Percentiles rank a stretch among this genome's conserved stretches.
Conservation (phyloP, 2,329 filamentous ascomycete species). For the Rhynchosporium agropyri region DNA sequence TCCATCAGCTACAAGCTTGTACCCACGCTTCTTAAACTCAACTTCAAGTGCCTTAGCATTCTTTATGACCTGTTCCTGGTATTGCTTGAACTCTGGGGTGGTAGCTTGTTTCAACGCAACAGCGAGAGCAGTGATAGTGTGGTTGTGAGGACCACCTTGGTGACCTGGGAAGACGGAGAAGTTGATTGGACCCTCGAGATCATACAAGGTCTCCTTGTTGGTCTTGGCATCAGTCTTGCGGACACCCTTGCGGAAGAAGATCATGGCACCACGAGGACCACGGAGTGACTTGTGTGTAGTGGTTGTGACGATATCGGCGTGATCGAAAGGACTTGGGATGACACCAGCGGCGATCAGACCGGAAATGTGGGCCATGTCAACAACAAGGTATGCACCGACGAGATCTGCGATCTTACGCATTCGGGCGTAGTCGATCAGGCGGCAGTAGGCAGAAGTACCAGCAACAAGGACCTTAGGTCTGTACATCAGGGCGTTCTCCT, state of each 20-base stretch:
- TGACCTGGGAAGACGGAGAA: slow-evolving; percentile 99
- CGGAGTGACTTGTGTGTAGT: slow-evolving; percentile 99
- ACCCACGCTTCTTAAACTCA: slow-evolving; percentile 82
- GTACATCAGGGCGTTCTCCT: slow-evolving; percentile 88
- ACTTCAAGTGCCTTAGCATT: slow-evolving; percentile 92
- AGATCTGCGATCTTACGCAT: slow-evolving; percentile 96
- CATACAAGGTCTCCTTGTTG: slow-evolving; percentile 86
- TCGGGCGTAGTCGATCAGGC: slow-evolving; percentile 92
- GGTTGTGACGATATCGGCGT: slow-evolving; percentile 96
- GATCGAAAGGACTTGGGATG: slow-evolving; percentile 87
- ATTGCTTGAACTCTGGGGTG: slow-evolving; percentile 85
- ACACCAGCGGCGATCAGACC: slow-evolving; percentile 91
- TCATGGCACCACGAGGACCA: slow-evolving; percentile 97
- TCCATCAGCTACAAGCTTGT: slow-evolving; percentile 93
- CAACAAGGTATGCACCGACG: slow-evolving; percentile 90
- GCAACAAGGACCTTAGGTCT: slow-evolving; percentile 95
- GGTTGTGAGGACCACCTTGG: slow-evolving; percentile 98
- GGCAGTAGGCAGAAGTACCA: slow-evolving; percentile 97
- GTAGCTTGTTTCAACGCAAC: slow-evolving; percentile 95
- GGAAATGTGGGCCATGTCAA: slow-evolving; percentile 99
- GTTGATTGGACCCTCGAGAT: slow-evolving; percentile 96
- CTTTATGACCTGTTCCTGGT: slow-evolving; percentile 88
- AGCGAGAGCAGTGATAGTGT: slow-evolving; percentile 96
- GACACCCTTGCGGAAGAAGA: slow-evolving; percentile 98
- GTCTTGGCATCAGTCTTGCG: slow-evolving; percentile 88